Percentiles rank a stretch among this genome's conserved stretches.
phyloP scores from a whole-genome alignment of 805 yeast genomes.

The Candida sphagnicola region DNA sequence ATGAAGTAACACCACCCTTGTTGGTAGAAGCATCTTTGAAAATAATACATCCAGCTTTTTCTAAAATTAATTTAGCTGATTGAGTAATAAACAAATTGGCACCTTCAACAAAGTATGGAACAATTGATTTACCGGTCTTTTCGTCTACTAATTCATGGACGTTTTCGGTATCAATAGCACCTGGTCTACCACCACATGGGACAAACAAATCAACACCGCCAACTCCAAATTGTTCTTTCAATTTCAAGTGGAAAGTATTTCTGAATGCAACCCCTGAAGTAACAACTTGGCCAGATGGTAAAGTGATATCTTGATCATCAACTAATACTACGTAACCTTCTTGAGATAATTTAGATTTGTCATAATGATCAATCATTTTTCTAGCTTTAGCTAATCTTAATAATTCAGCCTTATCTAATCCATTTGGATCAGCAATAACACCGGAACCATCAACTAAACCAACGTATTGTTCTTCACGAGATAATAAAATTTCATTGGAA shows the following conservation, averaged over 20 bases:
- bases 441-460: slow-evolving; percentile 96
- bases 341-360: slow-evolving; percentile 59
- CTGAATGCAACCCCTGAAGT: slow-evolving; percentile 87
- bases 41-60: slow-evolving; percentile 79
- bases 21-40: slow-evolving; percentile 97
- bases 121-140: slow-evolving; percentile 68
- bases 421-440: slow-evolving; percentile 87
- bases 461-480: slow-evolving; percentile 78
- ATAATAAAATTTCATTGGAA: slow-evolving; percentile 86
- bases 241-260: slow-evolving; percentile 79
- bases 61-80: slow-evolving; percentile 82
- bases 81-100: slow-evolving; percentile 95
- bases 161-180: slow-evolving; percentile 85
- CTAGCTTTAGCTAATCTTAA: slow-evolving; percentile 74
- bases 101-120: slow-evolving; percentile 94
- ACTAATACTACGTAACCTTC: slow-evolving; percentile 81
- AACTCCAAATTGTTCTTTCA: slow-evolving; percentile 56
- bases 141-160: slow-evolving; percentile 67
- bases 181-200: slow-evolving; percentile 99
- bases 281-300: slow-evolving; percentile 75
- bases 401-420: slow-evolving; percentile 78
- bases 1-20: slow-evolving; percentile 98
- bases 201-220: slow-evolving; percentile 78
- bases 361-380: slow-evolving; percentile 67
- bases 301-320: slow-evolving; percentile 73